phyloP scores from a whole-genome alignment of 2,329 filamentous ascomycete genomes.

The Magnaporthiopsis rhizophila region DNA sequence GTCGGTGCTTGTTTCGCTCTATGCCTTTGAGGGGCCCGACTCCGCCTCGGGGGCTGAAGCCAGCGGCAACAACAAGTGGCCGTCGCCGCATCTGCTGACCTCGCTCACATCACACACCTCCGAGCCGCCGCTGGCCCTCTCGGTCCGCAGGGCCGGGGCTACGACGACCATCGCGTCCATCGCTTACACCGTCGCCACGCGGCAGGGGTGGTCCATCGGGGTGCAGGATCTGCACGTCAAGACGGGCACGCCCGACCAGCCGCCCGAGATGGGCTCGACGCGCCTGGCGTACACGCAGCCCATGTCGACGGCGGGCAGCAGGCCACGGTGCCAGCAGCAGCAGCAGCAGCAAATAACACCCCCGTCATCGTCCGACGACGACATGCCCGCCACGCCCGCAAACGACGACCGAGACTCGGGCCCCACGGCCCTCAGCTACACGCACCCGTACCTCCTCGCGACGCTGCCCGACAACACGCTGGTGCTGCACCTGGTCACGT shows the following conservation, averaged over 20 bases:
- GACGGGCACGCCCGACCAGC: conserved; percentile 8
- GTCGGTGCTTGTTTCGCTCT: conserved; percentile 67
- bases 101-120: conserved; percentile 76
- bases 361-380: background rate
- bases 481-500: conserved; percentile 72
- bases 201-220: conserved; percentile 79
- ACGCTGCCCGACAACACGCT: conserved; percentile 84
- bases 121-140: conserved; percentile 71
- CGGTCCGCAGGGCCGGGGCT: conserved; percentile 58
- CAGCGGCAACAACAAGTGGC: conserved; percentile 12
- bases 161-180: conserved; percentile 67
- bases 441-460: conserved; percentile 77
- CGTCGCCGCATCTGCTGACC: conserved; percentile 54
- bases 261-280: conserved; percentile 28
- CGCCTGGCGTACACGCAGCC: conserved; percentile 32
- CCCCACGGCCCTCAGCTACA: conserved; percentile 59
- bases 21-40: conserved; percentile 54
- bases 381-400: background rate
- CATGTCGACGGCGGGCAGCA: conserved; percentile 15
- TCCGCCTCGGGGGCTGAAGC: conserved; percentile 9
- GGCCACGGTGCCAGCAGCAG: background rate
- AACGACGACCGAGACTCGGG: conserved; percentile 21
- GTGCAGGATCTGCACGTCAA: conserved; percentile 78
- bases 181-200: conserved; percentile 73
- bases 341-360: background rate